Evolutionary conservation across 345 rosid species (phyloP).

Genomic region (Ailanthus altissimus): DNA sequence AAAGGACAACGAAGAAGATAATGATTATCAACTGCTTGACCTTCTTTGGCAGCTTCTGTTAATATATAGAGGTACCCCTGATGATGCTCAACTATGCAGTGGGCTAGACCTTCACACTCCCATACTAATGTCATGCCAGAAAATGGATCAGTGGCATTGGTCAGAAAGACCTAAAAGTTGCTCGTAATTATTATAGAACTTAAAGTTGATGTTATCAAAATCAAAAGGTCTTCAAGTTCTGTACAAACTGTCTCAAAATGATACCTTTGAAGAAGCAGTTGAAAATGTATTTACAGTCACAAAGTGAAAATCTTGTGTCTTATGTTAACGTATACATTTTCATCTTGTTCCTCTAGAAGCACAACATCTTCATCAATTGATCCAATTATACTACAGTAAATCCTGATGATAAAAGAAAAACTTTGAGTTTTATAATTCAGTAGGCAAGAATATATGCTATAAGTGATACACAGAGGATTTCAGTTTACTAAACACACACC

Average conservation of each 20-base stretch:
- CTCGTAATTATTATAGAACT: conserved; percentile 27
- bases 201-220: conserved; percentile 8
- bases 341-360: conserved; percentile 74
- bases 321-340: conserved; percentile 62
- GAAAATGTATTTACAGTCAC: conserved; percentile 75
- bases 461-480: not conserved
- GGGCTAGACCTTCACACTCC: conserved; percentile 83
- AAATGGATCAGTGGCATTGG: conserved; percentile 88
- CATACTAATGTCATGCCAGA: conserved; percentile 75
- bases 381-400: conserved; percentile 84
- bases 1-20: conserved; percentile 72
- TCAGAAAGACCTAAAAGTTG: conserved; percentile 86
- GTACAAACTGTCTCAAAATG: conserved; percentile 5
- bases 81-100: conserved; percentile 92
- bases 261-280: conserved; percentile 75
- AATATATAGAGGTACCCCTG: conserved; percentile 77
- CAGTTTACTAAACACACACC: conserved; percentile 34
- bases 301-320: conserved; percentile 75
- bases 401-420: conserved; percentile 37
- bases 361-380: conserved; percentile 88
- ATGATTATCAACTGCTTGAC: conserved; percentile 64
- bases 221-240: conserved; percentile 9
- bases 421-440: conserved; percentile 15
- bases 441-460: conserved; percentile 1
- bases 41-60: conserved; percentile 73